These are phyloP conservation scores for Coix lacrymajobi DNA, from an alignment of 176 grass and related monocot species.

Conservation along the genomic window DNA sequence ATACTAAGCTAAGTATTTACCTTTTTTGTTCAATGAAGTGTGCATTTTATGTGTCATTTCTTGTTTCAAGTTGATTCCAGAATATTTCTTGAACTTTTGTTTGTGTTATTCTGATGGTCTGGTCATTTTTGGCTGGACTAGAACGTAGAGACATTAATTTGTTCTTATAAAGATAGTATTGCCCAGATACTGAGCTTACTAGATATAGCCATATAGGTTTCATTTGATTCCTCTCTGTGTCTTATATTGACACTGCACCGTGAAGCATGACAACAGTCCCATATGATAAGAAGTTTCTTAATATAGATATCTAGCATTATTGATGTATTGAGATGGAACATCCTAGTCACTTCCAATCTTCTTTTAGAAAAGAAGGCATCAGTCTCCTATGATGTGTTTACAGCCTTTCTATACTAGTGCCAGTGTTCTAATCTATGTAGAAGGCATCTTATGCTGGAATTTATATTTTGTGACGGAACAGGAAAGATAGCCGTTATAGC, in stretches of 20 bases:
- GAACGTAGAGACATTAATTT: neutral
- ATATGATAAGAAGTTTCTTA: neutral
- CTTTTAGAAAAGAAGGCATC: neutral
- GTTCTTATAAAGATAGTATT: neutral
- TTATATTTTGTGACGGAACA: constrained; percentile 18
- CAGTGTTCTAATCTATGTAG: constrained; percentile 8
- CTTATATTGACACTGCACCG: neutral
- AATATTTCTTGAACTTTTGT: neutral
- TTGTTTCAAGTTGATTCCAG: neutral
- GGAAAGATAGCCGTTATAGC: constrained; percentile 91
- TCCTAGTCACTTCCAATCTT: neutral
- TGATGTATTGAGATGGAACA: neutral
- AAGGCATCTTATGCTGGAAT: neutral
- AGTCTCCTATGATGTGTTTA: neutral
- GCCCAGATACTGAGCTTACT: neutral
- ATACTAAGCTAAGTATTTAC: neutral
- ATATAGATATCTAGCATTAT: neutral
- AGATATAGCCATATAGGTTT: neutral
- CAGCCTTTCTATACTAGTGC: neutral
- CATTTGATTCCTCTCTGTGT: neutral
- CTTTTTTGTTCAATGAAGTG: neutral
- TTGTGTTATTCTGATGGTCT: neutral
- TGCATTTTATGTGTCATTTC: neutral
- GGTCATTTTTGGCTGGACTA: neutral
- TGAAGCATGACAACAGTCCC: neutral